These are phyloP conservation scores for Batrachochytrium dendrobatidis DNA, from an alignment of 371 early-diverging fungal genomes.

Conservation along the genomic window DNA sequence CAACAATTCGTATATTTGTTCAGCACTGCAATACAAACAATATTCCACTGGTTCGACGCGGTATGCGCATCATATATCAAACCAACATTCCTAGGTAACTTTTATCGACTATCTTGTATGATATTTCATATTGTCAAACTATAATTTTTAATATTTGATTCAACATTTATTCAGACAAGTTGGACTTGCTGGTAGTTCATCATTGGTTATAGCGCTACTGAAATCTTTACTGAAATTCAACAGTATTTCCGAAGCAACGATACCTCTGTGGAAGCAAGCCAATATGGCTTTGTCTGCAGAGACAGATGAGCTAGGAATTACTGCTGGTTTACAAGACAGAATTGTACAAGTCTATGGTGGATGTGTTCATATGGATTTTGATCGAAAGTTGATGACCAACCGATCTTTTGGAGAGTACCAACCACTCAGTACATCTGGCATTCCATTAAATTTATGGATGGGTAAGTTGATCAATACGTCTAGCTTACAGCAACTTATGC, in stretches of 20 bases:
- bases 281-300: conserved; percentile 55
- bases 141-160: too few relatives aligned
- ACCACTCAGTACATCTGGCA: conserved; percentile 24
- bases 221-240: conserved; percentile 46
- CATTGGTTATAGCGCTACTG: conserved; percentile 56
- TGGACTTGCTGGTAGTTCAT: conserved; percentile 64
- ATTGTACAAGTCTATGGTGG: conserved; percentile 63
- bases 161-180: conserved; percentile 39
- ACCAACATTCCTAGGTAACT: conserved; percentile 56
- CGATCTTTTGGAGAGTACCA: conserved; percentile 53
- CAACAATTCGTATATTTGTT: conserved; percentile 55
- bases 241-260: conserved; percentile 10
- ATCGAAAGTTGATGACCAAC: conserved; percentile 42
- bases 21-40: conserved; percentile 34
- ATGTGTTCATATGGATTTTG: conserved; percentile 63
- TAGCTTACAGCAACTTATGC: not conserved
- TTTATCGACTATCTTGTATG: not conserved
- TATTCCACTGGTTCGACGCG: conserved; percentile 38
- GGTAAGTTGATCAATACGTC: conserved; percentile 8
- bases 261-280: conserved; percentile 48
- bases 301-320: conserved; percentile 52
- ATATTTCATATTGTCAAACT: too few relatives aligned
- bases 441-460: conserved; percentile 39
- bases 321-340: conserved; percentile 62
- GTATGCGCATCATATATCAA: conserved; percentile 47